Conservation (phyloP, 441 rosid species). For the Mallotus repandus region DNA sequence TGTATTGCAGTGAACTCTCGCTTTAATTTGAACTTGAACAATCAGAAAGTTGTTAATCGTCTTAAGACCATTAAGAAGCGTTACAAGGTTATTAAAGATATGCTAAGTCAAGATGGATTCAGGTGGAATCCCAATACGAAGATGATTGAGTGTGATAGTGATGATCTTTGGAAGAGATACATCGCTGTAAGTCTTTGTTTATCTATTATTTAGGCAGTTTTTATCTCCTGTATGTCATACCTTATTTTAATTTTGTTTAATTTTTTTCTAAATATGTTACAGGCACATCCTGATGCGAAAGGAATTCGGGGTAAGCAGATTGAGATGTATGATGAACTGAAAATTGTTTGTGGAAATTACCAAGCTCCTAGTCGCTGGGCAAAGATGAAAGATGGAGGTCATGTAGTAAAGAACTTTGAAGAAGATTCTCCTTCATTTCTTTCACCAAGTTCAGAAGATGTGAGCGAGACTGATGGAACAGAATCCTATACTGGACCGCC, state of each 20-base stretch:
- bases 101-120: conserved; percentile 77
- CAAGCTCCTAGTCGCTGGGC: conserved; percentile 71
- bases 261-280: conserved; percentile 22
- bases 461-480: conserved; percentile 76
- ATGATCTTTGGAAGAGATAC: conserved; percentile 83
- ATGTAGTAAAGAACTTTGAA: conserved; percentile 49
- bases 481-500: conserved; percentile 60
- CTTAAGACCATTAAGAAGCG: conserved; percentile 88
- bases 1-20: conserved; percentile 70
- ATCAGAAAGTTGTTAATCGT: conserved; percentile 78
- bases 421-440: conserved; percentile 68
- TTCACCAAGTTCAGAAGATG: conserved; percentile 61
- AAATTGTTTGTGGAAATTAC: conserved; percentile 76
- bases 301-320: conserved; percentile 78
- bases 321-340: conserved; percentile 83
- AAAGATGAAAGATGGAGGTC: conserved; percentile 61
- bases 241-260: not conserved
- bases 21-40: conserved; percentile 69
- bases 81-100: conserved; percentile 72
- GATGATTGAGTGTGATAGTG: conserved; percentile 67
- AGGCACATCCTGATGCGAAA: conserved; percentile 79
- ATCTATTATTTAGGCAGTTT: not conserved
- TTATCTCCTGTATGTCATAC: not conserved
- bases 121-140: conserved; percentile 67
- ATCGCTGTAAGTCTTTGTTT: conserved; percentile 47